These are phyloP conservation scores for Ligustrum vulgare DNA, from an alignment of 257 asterid genomes.

Conservation along the genomic window DNA sequence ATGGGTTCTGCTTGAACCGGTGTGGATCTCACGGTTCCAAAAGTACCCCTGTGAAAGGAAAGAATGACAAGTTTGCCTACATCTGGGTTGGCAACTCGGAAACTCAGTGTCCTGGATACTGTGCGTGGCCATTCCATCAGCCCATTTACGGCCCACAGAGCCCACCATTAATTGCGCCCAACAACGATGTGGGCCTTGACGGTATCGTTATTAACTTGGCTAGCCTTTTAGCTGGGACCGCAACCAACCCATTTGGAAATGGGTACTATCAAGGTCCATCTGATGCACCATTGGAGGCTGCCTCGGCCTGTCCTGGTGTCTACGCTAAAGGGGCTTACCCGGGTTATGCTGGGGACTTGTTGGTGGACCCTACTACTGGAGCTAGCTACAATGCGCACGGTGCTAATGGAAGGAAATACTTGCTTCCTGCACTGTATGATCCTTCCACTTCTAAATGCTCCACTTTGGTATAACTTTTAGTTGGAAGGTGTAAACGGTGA, in stretches of 20 bases:
- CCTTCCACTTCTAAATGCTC: constrained; percentile 60
- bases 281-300: constrained; percentile 67
- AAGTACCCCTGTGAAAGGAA: constrained; percentile 24
- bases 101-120: constrained; percentile 58
- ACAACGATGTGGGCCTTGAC: constrained; percentile 68
- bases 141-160: constrained; percentile 78
- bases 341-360: constrained; percentile 66
- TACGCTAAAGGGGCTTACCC: constrained; percentile 82
- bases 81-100: constrained; percentile 75
- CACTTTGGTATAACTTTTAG: constrained; percentile 48
- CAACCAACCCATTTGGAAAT: constrained; percentile 68
- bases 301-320: constrained; percentile 76
- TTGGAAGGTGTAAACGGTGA: not conserved
- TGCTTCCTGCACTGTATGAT: constrained; percentile 68
- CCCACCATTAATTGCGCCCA: constrained; percentile 67
- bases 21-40: constrained; percentile 68
- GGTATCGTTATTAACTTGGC: constrained; percentile 56
- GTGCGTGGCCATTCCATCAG: constrained; percentile 82
- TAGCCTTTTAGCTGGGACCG: constrained; percentile 67
- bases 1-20: constrained; percentile 58
- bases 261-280: constrained; percentile 69
- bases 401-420: constrained; percentile 53
- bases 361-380: constrained; percentile 57
- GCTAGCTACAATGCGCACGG: constrained; percentile 83
- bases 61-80: constrained; percentile 53